Base-by-base conservation (phyloP, 1,284 basidiomycete species). In the Stygiomarasmius scandens region DNA sequence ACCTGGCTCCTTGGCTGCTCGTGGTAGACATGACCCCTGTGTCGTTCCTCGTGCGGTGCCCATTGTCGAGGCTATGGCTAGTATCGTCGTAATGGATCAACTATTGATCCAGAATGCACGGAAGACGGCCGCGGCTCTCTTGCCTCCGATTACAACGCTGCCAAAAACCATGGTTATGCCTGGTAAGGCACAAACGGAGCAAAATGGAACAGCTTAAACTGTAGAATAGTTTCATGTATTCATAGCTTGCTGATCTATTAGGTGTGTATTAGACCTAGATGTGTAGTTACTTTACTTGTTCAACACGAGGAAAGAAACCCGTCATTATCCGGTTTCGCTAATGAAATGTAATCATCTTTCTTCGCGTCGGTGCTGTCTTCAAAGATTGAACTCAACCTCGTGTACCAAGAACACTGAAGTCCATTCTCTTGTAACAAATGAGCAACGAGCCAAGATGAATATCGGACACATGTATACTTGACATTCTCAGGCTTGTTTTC, bases 1-100 rank as follows among this genome's bases (percentile, higher is more conserved):
- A 16, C 77, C 84, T 0, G 97, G 97, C 27, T 85, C 85, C 29
- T 83, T 99, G 47, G 94, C 93, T 32, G 92, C 96, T 24, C 83
- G 95, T 49, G 97, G 97, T 10, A 83, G 97, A 58, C 96, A 98
- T 74, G 96, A 98, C 72, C 96, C 97, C 11, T 99, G 97, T 70
- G 97, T 99, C 48, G 95, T 99, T 6, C 96, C 97, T 29, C 88
- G 93, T 44, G 97, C 97, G 8, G 95, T 99, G 23, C 96, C 97
- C 44, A 99, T 99, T 67, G 96, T 99, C 27, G 97, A 99, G 78
- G 88, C 94, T 1, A 99, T 99, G 97, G 95, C 96, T 0, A 90
- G 92, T 20, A 80, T 99, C 46, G 96, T 97, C 60, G 82, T 98
- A 66, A 95, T 99, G 90, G 97, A 99, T 72, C 84, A 89, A 66